phyloP scores from a whole-genome alignment of 2,329 filamentous ascomycete genomes.

The Botrytis galanthina region DNA sequence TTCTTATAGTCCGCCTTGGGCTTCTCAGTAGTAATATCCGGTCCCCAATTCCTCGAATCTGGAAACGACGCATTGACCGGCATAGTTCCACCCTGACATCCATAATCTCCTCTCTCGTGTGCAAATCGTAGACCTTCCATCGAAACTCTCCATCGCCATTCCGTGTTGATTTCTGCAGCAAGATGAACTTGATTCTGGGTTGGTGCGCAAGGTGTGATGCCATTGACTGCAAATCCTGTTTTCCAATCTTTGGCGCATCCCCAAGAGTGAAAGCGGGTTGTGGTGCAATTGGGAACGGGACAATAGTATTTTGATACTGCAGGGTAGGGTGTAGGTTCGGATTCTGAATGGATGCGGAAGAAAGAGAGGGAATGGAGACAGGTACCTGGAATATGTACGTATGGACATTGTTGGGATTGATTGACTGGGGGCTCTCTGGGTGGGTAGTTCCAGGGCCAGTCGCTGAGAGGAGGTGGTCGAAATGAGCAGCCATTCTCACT shows the following conservation, averaged over 20 bases:
- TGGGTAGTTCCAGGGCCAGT: constrained; percentile 6
- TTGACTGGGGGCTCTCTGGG: not conserved
- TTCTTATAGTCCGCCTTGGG: not conserved
- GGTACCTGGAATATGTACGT: not conserved
- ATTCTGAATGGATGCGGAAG: not conserved
- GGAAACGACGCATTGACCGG: not conserved
- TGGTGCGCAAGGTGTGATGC: not conserved
- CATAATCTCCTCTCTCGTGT: constrained; percentile 7
- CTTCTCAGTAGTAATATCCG: not conserved
- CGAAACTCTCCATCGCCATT: constrained; percentile 10
- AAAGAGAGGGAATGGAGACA: not conserved
- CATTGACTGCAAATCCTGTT: constrained; percentile 1
- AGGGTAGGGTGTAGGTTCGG: not conserved
- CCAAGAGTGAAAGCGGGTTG: not conserved
- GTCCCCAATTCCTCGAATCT: not conserved
- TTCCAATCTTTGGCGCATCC: constrained; percentile 11
- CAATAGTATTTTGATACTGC: not conserved
- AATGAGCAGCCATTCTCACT: constrained; percentile 3
- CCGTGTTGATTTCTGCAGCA: not conserved
- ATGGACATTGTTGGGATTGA: not conserved
- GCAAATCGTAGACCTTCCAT: constrained; percentile 9
- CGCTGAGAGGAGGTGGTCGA: not conserved
- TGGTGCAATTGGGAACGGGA: not conserved
- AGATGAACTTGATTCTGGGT: not conserved
- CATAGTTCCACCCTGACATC: not conserved